phyloP scores from a whole-genome alignment of 305 asterid genomes.

The Fraxinus greggii region DNA sequence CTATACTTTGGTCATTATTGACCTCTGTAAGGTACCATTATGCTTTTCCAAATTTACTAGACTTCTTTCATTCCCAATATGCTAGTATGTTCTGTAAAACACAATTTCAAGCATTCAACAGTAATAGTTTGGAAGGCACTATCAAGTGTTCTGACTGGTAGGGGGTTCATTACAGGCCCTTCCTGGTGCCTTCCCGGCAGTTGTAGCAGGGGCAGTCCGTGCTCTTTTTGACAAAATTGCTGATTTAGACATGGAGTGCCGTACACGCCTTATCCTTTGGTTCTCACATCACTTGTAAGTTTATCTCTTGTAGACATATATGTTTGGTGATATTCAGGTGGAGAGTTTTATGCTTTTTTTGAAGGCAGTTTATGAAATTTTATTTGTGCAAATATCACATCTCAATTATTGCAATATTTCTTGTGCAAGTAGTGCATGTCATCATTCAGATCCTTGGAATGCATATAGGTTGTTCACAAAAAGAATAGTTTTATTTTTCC shows the following conservation, averaged over 20 bases:
- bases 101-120: neutral
- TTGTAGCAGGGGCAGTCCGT: slow-evolving; percentile 98
- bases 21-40: slow-evolving; percentile 82
- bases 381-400: neutral
- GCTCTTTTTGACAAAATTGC: slow-evolving; percentile 89
- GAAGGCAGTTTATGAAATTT: slow-evolving; percentile 13
- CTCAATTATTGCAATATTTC: neutral
- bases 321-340: slow-evolving; percentile 1
- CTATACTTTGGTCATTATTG: slow-evolving; percentile 96
- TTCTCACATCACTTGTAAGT: slow-evolving; percentile 99
- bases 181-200: slow-evolving; percentile 99
- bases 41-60: slow-evolving; percentile 10
- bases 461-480: neutral
- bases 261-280: slow-evolving; percentile 96
- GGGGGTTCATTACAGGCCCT: slow-evolving; percentile 67
- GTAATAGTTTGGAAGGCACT: neutral
- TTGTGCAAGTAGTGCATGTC: neutral
- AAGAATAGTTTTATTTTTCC: neutral
- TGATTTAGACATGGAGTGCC: slow-evolving; percentile 96
- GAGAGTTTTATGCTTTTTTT: neutral
- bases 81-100: slow-evolving; percentile 8
- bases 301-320: slow-evolving; percentile 4
- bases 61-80: slow-evolving; percentile 2
- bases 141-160: slow-evolving; percentile 26
- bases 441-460: neutral